Conservation (phyloP, 1,284 basidiomycete genomes). For the Heterobasidion parviporum region DNA sequence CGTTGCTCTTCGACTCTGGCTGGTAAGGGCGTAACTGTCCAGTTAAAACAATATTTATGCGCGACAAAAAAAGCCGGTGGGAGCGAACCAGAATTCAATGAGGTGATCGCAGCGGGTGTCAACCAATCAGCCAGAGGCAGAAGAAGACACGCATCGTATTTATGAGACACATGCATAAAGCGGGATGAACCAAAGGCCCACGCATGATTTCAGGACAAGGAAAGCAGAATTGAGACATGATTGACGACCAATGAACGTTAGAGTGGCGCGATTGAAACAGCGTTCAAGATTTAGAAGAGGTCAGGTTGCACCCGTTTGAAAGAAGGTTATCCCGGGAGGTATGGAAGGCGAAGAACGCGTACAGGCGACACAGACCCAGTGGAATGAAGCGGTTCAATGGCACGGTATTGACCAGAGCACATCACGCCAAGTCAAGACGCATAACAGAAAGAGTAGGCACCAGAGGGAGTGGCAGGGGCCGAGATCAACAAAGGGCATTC, state of each 20-base stretch:
- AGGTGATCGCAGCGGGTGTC: no score
- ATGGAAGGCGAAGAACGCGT: background rate
- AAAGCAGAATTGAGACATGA: no score
- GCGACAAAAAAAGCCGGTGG: background rate
- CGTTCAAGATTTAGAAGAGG: background rate
- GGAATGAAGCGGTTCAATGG: no score
- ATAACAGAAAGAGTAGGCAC: no score
- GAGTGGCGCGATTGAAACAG: no score
- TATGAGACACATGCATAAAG: background rate
- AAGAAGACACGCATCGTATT: background rate
- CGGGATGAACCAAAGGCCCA: no score
- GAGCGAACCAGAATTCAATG: background rate
- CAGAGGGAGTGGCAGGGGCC: no score
- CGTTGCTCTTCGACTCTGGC: slow-evolving; percentile 37
- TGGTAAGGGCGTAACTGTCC: slow-evolving; percentile 39
- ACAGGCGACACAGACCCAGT: background rate
- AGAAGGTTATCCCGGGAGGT: no score
- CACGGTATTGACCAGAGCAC: no score
- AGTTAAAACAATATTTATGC: background rate
- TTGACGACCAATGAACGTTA: no score
- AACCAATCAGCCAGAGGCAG: background rate
- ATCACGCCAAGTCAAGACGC: no score
- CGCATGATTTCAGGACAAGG: background rate
- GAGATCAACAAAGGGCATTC: no score
- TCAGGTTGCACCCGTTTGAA: background rate